Conservation (phyloP, 139 green algal species). For the Trebouxia sp. region DNA sequence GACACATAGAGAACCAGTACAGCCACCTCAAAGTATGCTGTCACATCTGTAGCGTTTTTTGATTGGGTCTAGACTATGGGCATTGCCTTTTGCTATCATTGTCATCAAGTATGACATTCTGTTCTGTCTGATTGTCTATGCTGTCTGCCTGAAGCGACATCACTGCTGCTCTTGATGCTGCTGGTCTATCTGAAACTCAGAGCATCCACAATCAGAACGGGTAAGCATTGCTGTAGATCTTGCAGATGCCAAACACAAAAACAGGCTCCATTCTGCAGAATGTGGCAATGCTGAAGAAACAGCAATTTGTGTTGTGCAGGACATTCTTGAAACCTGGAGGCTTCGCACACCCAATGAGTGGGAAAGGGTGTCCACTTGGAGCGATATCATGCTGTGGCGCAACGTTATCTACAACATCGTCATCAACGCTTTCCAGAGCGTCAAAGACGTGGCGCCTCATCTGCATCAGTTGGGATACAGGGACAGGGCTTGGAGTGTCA, state of each 20-base stretch:
- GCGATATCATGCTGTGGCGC: slow-evolving; percentile 93
- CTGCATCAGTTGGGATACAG: slow-evolving; percentile 75
- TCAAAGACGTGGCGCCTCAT: slow-evolving; percentile 56
- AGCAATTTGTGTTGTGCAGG: slow-evolving; percentile 55
- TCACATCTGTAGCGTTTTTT: too few species aligned
- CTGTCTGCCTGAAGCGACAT: too few species aligned
- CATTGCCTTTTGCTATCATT: too few species aligned
- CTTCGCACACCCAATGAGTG: slow-evolving; percentile 94
- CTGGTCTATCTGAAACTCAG: too few species aligned
- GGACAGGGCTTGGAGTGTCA: slow-evolving; percentile 39
- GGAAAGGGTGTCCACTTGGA: slow-evolving; percentile 90
- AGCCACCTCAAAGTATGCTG: slow-evolving; percentile 58
- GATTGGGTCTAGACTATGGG: too few species aligned
- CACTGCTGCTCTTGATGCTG: too few species aligned
- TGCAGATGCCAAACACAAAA: too few species aligned
- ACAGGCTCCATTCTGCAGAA: too few species aligned
- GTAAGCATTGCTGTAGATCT: too few species aligned
- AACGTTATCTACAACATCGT: slow-evolving; percentile 97
- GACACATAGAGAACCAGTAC: slow-evolving; percentile 51
- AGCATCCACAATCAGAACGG: too few species aligned
- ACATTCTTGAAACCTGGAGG: slow-evolving; percentile 92
- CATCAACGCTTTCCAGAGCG: slow-evolving; percentile 81
- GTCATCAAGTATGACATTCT: too few species aligned
- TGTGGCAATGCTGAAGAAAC: not conserved
- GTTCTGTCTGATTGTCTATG: too few species aligned